Base-by-base conservation (phyloP, 1,284 basidiomycete species). In the Leucoagaricus sp. region DNA sequence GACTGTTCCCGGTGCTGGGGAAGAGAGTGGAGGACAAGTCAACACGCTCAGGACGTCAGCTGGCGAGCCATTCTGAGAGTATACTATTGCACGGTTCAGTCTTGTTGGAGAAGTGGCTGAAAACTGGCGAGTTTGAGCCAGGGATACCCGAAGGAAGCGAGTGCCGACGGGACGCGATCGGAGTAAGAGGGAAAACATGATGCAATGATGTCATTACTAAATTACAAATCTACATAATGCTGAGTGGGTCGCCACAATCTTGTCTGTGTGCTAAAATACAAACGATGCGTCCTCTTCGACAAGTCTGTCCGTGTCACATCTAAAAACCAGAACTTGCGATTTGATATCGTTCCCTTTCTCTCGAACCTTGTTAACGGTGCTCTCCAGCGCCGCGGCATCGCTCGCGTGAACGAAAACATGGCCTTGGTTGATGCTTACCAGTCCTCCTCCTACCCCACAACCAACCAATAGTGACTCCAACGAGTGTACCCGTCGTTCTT, bases 11-110 rank as follows among this genome's bases (percentile, higher is more conserved):
- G 81, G 74, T 12, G 75, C 64, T 1, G 88, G 86, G 0, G 79
- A 65, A 12, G 83, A 74, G 2, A 89, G 75, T 1, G 75, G 59
- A 0, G 81, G 80, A 63, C 83, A 85, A 2, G 80, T 79, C 41
- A 81, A 60, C 1, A 78, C 75, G 8, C 71, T 71, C 47, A 93
- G 74, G 31, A 90, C 87, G 21, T 80, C 67, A 10, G 76, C 61
- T 1, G 89, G 87, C 49, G 82, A 73, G 31, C 91, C 90, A 59
- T 78, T 80, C 17, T 75, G 63, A 2, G 76, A 71, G 69, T 89
- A 92, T 36, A 87, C 76, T 34, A 92, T 71, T 6, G 89, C 89
- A 58, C 89, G 82, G 26, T 51, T 51, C 5, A 10, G 10, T 4
- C 50, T 26, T 2, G 21, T 29, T n/a, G 25, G 2, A 17, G 25